Evolutionary conservation across 129 eudicot genomes (phyloP).

Genomic region (Saussurea involucrata): DNA sequence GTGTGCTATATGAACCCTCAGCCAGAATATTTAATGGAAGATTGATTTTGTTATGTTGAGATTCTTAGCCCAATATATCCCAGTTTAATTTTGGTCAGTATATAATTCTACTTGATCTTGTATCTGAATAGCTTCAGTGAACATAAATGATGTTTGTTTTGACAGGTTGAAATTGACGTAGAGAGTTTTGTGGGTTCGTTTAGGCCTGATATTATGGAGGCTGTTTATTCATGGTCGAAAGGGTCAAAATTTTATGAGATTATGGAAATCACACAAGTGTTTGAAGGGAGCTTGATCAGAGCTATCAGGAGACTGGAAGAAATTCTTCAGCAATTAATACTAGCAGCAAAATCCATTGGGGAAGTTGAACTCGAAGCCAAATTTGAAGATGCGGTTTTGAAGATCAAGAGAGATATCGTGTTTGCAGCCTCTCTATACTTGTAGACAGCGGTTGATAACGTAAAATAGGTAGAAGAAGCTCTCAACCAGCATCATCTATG

Average conservation of each 20-base stretch:
- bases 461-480: conserved; percentile 16
- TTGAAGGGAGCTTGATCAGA: conserved; percentile 93
- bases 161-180: conserved; percentile 86
- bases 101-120: background rate
- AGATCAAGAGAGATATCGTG: conserved; percentile 97
- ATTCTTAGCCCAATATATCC: too few relatives aligned
- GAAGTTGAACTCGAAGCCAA: conserved; percentile 85
- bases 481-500: background rate
- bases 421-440: conserved; percentile 93
- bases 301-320: conserved; percentile 96
- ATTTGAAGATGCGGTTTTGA: conserved; percentile 83
- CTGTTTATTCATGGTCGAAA: conserved; percentile 87
- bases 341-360: conserved; percentile 88
- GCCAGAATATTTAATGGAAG: background rate
- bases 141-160: background rate
- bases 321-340: conserved; percentile 89
- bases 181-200: conserved; percentile 86
- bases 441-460: conserved; percentile 20
- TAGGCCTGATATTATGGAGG: conserved; percentile 95
- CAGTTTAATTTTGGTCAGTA: background rate
- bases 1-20: background rate
- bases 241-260: conserved; percentile 93
- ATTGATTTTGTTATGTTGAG: background rate
- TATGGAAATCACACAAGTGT: conserved; percentile 90
- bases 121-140: background rate